These are phyloP conservation scores for Xylaria sp. DNA, from an alignment of 495 filamentous ascomycete species.

Conservation along the genomic window DNA sequence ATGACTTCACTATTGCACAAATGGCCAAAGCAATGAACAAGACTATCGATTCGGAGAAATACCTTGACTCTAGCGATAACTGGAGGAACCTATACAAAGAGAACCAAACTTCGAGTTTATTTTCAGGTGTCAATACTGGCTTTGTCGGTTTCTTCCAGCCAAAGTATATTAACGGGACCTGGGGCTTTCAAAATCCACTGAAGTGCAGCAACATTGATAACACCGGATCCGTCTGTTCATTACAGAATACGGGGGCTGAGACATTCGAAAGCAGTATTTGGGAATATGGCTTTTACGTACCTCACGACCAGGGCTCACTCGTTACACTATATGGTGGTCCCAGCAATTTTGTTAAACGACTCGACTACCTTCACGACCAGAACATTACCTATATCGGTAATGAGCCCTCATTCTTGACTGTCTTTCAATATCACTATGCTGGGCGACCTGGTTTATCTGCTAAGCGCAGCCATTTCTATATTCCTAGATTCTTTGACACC, in stretches of 20 bases:
- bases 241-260: conserved; percentile 67
- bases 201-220: conserved; percentile 65
- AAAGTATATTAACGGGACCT: conserved; percentile 68
- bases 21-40: conserved; percentile 65
- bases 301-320: conserved; percentile 71
- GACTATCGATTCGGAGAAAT: conserved; percentile 64
- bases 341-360: conserved; percentile 63
- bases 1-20: conserved; percentile 76
- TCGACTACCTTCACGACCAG: conserved; percentile 69
- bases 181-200: conserved; percentile 73
- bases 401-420: conserved; percentile 72
- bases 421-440: conserved; percentile 75
- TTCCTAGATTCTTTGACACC: conserved; percentile 69
- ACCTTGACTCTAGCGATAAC: conserved; percentile 64
- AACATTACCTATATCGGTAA: conserved; percentile 76
- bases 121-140: conserved; percentile 64
- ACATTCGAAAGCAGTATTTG: conserved; percentile 76
- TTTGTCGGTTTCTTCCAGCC: conserved; percentile 69
- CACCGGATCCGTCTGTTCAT: conserved; percentile 60
- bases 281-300: conserved; percentile 77
- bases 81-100: conserved; percentile 74
- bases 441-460: conserved; percentile 70
- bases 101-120: conserved; percentile 64
- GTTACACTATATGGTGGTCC: conserved; percentile 68
- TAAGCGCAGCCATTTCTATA: conserved; percentile 67